A percentile compares a stretch with the other conserved stretches of the same genome.
Evolutionary conservation across 1,284 basidiomycete genomes (phyloP).

Genomic region (Malassezia psittaci): DNA sequence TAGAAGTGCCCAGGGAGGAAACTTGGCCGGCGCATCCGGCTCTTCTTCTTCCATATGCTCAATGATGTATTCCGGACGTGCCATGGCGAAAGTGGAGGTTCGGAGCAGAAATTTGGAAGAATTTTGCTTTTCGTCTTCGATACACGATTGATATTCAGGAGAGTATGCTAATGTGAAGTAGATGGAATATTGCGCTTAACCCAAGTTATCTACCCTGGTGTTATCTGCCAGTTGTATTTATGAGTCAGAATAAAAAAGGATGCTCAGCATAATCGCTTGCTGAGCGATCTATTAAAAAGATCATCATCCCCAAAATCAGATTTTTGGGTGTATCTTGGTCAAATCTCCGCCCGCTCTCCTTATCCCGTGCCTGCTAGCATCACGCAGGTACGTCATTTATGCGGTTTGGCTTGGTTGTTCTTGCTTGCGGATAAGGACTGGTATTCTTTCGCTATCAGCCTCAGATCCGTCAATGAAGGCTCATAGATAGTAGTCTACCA

Average conservation of each 20-base stretch:
- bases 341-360: conserved; percentile 14
- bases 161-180: no score
- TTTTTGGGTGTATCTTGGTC: not conserved
- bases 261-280: no score
- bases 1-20: conserved; percentile 43
- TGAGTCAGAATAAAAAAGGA: no score
- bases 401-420: conserved; percentile 19
- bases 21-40: conserved; percentile 30
- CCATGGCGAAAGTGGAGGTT: conserved; percentile 5
- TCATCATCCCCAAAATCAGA: no score
- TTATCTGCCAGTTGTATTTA: no score
- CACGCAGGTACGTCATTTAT: conserved; percentile 15
- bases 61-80: conserved; percentile 41
- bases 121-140: no score
- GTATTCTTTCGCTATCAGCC: conserved; percentile 22
- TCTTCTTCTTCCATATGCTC: conserved; percentile 48
- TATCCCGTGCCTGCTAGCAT: conserved; percentile 15
- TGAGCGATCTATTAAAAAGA: no score
- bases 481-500: conserved; percentile 21
- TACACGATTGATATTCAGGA: no score
- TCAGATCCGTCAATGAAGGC: conserved; percentile 19
- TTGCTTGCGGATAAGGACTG: conserved; percentile 17
- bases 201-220: no score
- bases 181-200: no score
- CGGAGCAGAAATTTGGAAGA: not conserved